Evolutionary conservation across 345 rosid genomes (phyloP).

Genomic region (Melastoma malabathricum): DNA sequence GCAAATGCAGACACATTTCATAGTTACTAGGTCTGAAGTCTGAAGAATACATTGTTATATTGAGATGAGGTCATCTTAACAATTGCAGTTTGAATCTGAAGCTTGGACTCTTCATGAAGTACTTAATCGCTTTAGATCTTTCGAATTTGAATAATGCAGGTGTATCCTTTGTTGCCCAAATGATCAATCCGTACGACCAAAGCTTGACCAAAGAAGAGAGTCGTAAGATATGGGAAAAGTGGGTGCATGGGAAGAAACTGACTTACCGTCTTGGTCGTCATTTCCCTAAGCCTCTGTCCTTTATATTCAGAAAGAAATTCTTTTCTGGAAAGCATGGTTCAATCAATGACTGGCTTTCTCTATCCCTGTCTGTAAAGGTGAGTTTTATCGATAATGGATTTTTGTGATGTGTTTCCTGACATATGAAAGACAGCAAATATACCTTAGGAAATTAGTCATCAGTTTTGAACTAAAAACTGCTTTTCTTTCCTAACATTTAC

Average conservation of each 20-base stretch:
- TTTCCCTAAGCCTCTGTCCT: slow-evolving; percentile 51
- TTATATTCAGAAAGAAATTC: slow-evolving; percentile 50
- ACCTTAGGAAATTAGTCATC: too few relatives aligned
- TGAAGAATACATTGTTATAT: too few relatives aligned
- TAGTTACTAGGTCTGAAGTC: too few relatives aligned
- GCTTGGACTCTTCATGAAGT: background rate
- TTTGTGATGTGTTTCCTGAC: too few relatives aligned
- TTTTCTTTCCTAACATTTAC: too few relatives aligned
- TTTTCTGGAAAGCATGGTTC: slow-evolving; percentile 68
- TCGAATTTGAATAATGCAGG: slow-evolving; percentile 33
- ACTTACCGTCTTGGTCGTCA: slow-evolving; percentile 55
- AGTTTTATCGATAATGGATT: slow-evolving; percentile 4
- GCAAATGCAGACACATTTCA: too few relatives aligned
- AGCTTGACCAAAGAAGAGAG: slow-evolving; percentile 76
- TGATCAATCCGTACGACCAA: slow-evolving; percentile 70
- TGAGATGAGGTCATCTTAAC: too few relatives aligned
- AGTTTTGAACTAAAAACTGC: too few relatives aligned
- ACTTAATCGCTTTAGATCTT: background rate
- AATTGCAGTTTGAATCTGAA: too few relatives aligned
- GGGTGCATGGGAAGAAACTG: slow-evolving; percentile 45
- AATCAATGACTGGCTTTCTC: slow-evolving; percentile 62
- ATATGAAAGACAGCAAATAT: too few relatives aligned
- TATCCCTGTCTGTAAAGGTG: slow-evolving; percentile 61
- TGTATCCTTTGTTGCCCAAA: slow-evolving; percentile 61
- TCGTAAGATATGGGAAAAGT: slow-evolving; percentile 54